These are phyloP conservation scores for Ogataea thermomethanolica DNA, from an alignment of 805 yeast species.

Conservation along the genomic window DNA sequence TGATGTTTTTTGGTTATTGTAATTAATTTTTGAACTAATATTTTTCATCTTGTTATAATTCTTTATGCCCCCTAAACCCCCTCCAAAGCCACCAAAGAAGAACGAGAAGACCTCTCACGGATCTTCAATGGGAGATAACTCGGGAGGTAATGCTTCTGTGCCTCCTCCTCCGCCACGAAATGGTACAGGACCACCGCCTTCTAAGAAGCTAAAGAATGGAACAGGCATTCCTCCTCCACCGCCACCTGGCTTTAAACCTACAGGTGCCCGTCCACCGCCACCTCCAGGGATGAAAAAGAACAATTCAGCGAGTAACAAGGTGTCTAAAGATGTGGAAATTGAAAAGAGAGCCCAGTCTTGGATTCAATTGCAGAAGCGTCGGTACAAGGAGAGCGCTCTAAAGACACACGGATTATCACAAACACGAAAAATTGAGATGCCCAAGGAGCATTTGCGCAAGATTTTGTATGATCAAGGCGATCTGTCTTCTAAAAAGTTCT, in stretches of 20 bases:
- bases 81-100: slow-evolving; percentile 7
- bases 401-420: slow-evolving; percentile 47
- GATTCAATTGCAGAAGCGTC: slow-evolving; percentile 58
- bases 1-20: neutral
- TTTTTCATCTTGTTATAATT: slow-evolving; percentile 1
- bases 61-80: slow-evolving; percentile 17
- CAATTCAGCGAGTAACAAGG: neutral
- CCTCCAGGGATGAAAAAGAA: slow-evolving; percentile 22
- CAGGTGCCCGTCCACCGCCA: slow-evolving; percentile 25
- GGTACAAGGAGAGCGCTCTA: slow-evolving; percentile 41
- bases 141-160: neutral
- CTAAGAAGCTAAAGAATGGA: slow-evolving; percentile 15
- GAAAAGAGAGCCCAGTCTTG: slow-evolving; percentile 51
- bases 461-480: slow-evolving; percentile 83
- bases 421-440: slow-evolving; percentile 74
- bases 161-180: slow-evolving; percentile 15
- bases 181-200: slow-evolving; percentile 17
- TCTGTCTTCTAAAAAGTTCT: slow-evolving; percentile 70
- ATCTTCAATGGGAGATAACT: neutral
- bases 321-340: slow-evolving; percentile 24
- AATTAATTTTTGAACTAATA: slow-evolving; percentile 3
- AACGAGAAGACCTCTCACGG: neutral
- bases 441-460: slow-evolving; percentile 88
- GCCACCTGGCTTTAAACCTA: slow-evolving; percentile 21
- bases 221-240: slow-evolving; percentile 38